Conservation (phyloP, 1,139 yeast genomes). For the Protomyces inundatus region DNA sequence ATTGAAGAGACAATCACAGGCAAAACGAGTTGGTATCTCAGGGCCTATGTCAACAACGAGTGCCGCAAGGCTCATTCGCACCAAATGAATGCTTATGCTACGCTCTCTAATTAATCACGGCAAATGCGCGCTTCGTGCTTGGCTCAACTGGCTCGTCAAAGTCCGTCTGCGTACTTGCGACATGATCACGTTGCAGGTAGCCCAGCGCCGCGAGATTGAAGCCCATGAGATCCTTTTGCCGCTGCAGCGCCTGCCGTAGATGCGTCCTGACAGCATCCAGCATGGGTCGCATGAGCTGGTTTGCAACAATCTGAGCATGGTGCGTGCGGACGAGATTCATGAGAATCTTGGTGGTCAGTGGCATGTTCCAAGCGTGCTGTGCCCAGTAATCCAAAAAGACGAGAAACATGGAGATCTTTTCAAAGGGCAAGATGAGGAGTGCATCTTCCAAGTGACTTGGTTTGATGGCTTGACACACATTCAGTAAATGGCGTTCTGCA, state of each 20-base stretch:
- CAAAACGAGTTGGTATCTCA: conserved; percentile 7
- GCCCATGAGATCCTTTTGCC: conserved; percentile 62
- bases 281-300: conserved; percentile 39
- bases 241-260: conserved; percentile 46
- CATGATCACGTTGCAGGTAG: conserved; percentile 74
- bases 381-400: conserved; percentile 76
- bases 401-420: conserved; percentile 66
- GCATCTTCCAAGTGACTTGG: conserved; percentile 91
- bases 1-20: conserved; percentile 8
- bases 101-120: conserved; percentile 31
- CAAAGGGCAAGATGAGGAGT: conserved; percentile 79
- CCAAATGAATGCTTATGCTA: conserved; percentile 8
- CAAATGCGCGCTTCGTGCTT: conserved; percentile 65
- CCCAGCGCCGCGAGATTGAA: conserved; percentile 79
- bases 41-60: conserved; percentile 6
- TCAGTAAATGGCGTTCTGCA: conserved; percentile 76
- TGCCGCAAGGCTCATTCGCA: conserved; percentile 13
- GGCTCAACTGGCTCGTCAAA: conserved; percentile 61
- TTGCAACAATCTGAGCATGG: conserved; percentile 58
- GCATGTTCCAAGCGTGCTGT: conserved; percentile 44
- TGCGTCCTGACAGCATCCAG: conserved; percentile 39
- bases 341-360: conserved; percentile 66
- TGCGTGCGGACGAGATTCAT: conserved; percentile 68
- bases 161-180: conserved; percentile 62
- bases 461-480: conserved; percentile 60